A percentile compares a stretch with the other conserved stretches of the same genome.
These are phyloP conservation scores for Ogataea methanolica DNA, from an alignment of 805 yeast species.

Conservation along the genomic window DNA sequence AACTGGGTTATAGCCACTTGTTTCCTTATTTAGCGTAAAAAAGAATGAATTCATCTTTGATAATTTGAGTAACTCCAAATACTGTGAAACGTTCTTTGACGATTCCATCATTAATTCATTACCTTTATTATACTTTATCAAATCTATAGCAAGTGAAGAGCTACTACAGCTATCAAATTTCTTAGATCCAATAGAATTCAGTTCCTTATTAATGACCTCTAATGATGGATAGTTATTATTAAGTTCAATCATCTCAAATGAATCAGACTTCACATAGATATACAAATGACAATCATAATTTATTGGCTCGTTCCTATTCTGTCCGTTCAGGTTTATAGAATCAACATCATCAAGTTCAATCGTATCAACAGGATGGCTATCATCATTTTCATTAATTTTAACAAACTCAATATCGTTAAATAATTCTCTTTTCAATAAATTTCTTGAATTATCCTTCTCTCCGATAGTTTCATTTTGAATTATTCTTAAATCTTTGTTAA, in stretches of 20 bases:
- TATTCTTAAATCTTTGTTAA: conserved; percentile 25
- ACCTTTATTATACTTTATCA: conserved; percentile 23
- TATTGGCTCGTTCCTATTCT: not conserved
- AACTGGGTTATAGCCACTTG: conserved; percentile 27
- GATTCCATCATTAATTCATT: conserved; percentile 25
- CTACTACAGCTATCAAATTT: conserved; percentile 8
- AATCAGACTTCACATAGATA: conserved; percentile 22
- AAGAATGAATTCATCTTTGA: conserved; percentile 26
- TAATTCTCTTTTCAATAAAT: conserved; percentile 14
- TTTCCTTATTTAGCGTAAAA: conserved; percentile 24
- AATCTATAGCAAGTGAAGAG: conserved; percentile 17
- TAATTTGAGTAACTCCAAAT: conserved; percentile 21
- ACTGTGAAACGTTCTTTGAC: conserved; percentile 22
- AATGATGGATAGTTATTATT: conserved; percentile 26
- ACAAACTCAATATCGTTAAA: conserved; percentile 29
- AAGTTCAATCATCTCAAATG: conserved; percentile 18
- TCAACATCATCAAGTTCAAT: conserved; percentile 13
- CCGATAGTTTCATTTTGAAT: conserved; percentile 25
- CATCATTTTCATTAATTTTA: conserved; percentile 19
- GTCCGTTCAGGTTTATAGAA: conserved; percentile 3
- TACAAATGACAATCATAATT: conserved; percentile 25
- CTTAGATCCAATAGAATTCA: conserved; percentile 9
- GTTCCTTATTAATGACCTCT: conserved; percentile 15
- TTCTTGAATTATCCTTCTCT: conserved; percentile 11
- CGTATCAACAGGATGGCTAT: not conserved